Percentiles rank a stretch among this genome's conserved stretches.
phyloP scores from a whole-genome alignment of 1,284 basidiomycete genomes.

The Coniferiporia weirii region DNA sequence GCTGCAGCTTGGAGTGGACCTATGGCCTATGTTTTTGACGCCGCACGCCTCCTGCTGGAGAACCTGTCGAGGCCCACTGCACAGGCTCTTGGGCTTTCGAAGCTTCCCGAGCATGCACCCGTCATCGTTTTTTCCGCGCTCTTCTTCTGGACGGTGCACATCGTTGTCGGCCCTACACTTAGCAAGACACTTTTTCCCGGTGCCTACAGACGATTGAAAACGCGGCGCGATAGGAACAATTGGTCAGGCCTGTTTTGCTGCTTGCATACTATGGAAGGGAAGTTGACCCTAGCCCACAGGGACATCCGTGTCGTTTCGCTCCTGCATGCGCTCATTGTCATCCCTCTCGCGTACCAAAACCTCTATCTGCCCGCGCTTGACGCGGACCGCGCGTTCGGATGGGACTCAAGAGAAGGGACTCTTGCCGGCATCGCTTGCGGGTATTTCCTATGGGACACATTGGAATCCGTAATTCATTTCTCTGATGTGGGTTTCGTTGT shows the following conservation, averaged over 20 bases:
- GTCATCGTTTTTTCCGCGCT: conserved; percentile 58
- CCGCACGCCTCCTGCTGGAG: background rate
- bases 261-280: background rate
- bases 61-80: conserved; percentile 11
- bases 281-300: conserved; percentile 21
- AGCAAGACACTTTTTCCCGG: conserved; percentile 38
- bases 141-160: conserved; percentile 45
- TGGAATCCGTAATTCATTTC: conserved; percentile 52
- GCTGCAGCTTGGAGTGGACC: no score
- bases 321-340: conserved; percentile 46
- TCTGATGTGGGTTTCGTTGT: conserved; percentile 56
- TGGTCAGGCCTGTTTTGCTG: conserved; percentile 37
- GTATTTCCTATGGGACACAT: conserved; percentile 63
- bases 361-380: conserved; percentile 35
- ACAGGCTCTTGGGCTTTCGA: conserved; percentile 25
- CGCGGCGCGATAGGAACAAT: conserved; percentile 41
- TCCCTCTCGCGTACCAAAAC: conserved; percentile 43
- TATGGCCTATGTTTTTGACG: background rate
- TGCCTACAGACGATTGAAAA: conserved; percentile 38
- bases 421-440: conserved; percentile 50
- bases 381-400: conserved; percentile 50
- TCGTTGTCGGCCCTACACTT: conserved; percentile 44
- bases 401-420: conserved; percentile 44
- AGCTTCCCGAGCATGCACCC: conserved; percentile 57
- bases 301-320: conserved; percentile 51